Evolutionary conservation across 768 basidiomycete species (phyloP), one percentile per base, ranked within the genome.

Genomic region (Peribolospora baueri): DNA sequence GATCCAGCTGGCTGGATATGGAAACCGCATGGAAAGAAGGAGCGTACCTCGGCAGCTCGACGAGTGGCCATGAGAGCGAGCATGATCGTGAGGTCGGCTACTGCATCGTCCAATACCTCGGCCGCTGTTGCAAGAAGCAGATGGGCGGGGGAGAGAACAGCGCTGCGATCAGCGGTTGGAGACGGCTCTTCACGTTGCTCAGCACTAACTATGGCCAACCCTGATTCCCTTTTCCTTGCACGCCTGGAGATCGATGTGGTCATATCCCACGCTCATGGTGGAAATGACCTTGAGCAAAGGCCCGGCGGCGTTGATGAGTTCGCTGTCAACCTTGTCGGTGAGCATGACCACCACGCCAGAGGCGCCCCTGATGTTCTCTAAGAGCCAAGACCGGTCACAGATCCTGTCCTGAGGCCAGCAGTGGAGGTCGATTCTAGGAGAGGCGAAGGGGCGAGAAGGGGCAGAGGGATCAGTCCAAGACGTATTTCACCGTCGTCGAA

Each of bases 201-300:
- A 36, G n/a, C 5, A 45, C 58, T 47, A n/a, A 59, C 61, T 97
- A 66, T 86, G 85, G 6, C 93, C 93, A 5, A 95, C 66, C 49
- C 73, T 74, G 56, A 97, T 74, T 1, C 73, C 72, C 11, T 78
- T 74, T 60, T 73, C 69, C 8, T 76, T 72, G 5, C 80, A 67
- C 40, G 75, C 76, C 25, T 70, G 65, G 0, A 82, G 68, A 58
- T 82, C 76, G 45, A 86, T 73, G 59, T 97, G 93, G 54, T 98
- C 91, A 60, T n/a, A 83, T 49, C 85, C 86, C n/a, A 88, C 85
- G 13, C 84, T 86, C 78, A 91, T 83, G 0, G 90, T 93, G 1
- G 88, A 91, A 3, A 93, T 75, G n/a, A 84, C 79, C 48, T 75
- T 76, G 7, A 98, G 72, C 51, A 65, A 71, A 0, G 80, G 71